Evolutionary conservation across 2,329 filamentous ascomycete species (phyloP).

Genomic region (Raffaelea albimanens): DNA sequence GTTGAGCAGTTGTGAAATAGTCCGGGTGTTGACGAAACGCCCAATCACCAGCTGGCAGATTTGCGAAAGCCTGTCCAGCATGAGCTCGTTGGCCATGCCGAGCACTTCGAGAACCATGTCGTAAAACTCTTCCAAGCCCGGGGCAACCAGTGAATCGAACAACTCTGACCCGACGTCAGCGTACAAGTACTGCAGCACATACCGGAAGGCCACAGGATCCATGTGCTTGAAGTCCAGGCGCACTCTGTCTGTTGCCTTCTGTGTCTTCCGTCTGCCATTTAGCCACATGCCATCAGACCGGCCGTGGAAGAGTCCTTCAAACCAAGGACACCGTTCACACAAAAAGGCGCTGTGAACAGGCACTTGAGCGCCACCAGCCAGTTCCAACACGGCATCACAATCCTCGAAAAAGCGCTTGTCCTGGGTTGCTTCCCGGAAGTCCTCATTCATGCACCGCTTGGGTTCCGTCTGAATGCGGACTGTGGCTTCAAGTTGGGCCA

Average conservation of each 20-base stretch:
- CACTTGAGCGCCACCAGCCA: conserved; percentile 63
- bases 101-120: conserved; percentile 89
- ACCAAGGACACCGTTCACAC: conserved; percentile 84
- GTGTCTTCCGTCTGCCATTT: conserved; percentile 49
- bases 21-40: conserved; percentile 74
- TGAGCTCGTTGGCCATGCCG: conserved; percentile 83
- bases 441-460: conserved; percentile 52
- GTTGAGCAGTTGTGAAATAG: conserved; percentile 77
- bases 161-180: conserved; percentile 71
- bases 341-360: conserved; percentile 69
- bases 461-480: conserved; percentile 65
- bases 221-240: conserved; percentile 79
- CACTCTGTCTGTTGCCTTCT: conserved; percentile 33
- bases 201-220: conserved; percentile 59
- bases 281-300: conserved; percentile 81
- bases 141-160: conserved; percentile 65
- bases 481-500: conserved; percentile 65
- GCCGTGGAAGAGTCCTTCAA: conserved; percentile 82
- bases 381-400: conserved; percentile 68
- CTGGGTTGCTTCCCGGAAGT: conserved; percentile 60
- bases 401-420: conserved; percentile 67
- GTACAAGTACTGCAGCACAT: conserved; percentile 76
- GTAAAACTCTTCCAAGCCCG: conserved; percentile 71
- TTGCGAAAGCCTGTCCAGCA: conserved; percentile 85
- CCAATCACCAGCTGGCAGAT: conserved; percentile 81